Evolutionary conservation across 2,329 filamentous ascomycete genomes (phyloP).

Genomic region (Ophiocordyceps camponoti-saundersi): DNA sequence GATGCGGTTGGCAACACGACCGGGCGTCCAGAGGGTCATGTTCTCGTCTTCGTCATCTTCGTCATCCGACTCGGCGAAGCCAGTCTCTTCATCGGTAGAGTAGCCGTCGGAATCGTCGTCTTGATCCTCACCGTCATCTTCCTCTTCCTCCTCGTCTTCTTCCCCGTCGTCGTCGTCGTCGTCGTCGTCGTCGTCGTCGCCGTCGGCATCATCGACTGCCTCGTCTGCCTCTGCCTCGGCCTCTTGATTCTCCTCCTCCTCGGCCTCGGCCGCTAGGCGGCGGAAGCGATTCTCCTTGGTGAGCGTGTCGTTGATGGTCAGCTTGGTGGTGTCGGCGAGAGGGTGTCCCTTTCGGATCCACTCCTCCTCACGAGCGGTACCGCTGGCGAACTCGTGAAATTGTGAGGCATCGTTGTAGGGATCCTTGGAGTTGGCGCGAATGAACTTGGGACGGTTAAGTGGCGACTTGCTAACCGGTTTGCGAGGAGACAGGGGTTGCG

Average conservation of each 20-base stretch:
- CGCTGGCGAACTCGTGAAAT: slow-evolving; percentile 88
- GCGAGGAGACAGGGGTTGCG: slow-evolving; percentile 6
- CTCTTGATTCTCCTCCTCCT: slow-evolving; percentile 75
- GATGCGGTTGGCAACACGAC: slow-evolving; percentile 20
- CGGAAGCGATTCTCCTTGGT: slow-evolving; percentile 81
- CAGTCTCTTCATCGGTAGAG: slow-evolving; percentile 54
- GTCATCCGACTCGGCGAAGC: slow-evolving; percentile 52
- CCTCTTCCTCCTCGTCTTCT: slow-evolving; percentile 33
- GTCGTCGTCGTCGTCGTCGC: slow-evolving; percentile 28
- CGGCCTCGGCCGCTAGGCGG: slow-evolving; percentile 71
- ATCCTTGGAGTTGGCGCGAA: slow-evolving; percentile 32
- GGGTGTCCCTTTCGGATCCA: slow-evolving; percentile 64
- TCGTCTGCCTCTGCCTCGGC: slow-evolving; percentile 26
- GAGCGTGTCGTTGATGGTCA: slow-evolving; percentile 82
- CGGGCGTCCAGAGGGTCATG: slow-evolving; percentile 37
- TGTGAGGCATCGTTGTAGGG: slow-evolving; percentile 37
- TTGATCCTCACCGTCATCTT: slow-evolving; percentile 33
- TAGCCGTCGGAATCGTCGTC: slow-evolving; percentile 51
- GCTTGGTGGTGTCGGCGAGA: slow-evolving; percentile 44
- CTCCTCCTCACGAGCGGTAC: slow-evolving; percentile 66
- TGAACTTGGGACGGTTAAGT: slow-evolving; percentile 22
- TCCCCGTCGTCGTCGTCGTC: slow-evolving; percentile 34
- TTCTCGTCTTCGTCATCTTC: slow-evolving; percentile 51
- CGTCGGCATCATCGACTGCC: slow-evolving; percentile 46
- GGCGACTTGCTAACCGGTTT: slow-evolving; percentile 8